Percentiles rank a stretch among this genome's conserved stretches.
Conservation (phyloP, 2,329 filamentous ascomycete species). For the Lasiodiplodia hormozganensis region DNA sequence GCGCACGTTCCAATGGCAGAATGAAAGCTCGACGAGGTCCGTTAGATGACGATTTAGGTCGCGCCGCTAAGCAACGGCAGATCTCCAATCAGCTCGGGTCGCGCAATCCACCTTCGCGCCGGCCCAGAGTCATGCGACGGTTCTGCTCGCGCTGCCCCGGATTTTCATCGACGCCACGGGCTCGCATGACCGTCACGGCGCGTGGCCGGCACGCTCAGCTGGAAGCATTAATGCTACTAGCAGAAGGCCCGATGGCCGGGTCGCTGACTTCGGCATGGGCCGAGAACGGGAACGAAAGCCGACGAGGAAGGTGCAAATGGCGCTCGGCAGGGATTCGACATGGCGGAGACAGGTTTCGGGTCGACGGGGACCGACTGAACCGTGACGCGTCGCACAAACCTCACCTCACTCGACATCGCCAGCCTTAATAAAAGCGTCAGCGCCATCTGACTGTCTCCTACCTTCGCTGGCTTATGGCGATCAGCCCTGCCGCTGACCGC, state of each 20-base stretch:
- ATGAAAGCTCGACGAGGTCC: neutral
- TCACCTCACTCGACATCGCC: neutral
- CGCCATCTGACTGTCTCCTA: constrained; percentile 6
- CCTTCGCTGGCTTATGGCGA: neutral
- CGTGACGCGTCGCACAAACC: constrained; percentile 7
- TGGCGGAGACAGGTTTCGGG: constrained; percentile 17
- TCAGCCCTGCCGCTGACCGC: constrained; percentile 18
- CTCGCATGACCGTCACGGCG: constrained; percentile 17
- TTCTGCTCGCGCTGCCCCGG: constrained; percentile 19
- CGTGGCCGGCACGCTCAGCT: constrained; percentile 17
- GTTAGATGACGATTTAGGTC: constrained; percentile 12
- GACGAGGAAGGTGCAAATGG: neutral
- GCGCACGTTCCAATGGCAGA: constrained; percentile 16
- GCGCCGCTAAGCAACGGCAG: constrained; percentile 12
- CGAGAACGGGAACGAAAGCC: neutral
- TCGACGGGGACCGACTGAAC: neutral
- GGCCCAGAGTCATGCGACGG: constrained; percentile 18
- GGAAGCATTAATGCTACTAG: neutral
- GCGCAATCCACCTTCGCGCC: neutral
- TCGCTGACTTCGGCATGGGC: constrained; percentile 1
- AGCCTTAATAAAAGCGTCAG: neutral
- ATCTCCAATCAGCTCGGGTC: constrained; percentile 23
- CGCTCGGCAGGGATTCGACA: neutral
- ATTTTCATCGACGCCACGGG: constrained; percentile 10
- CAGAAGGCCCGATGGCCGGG: constrained; percentile 13